A percentile compares a stretch with the other conserved stretches of the same genome.
phyloP scores from a whole-genome alignment of 108 stramenopile genomes.

The Seminavis robusta region DNA sequence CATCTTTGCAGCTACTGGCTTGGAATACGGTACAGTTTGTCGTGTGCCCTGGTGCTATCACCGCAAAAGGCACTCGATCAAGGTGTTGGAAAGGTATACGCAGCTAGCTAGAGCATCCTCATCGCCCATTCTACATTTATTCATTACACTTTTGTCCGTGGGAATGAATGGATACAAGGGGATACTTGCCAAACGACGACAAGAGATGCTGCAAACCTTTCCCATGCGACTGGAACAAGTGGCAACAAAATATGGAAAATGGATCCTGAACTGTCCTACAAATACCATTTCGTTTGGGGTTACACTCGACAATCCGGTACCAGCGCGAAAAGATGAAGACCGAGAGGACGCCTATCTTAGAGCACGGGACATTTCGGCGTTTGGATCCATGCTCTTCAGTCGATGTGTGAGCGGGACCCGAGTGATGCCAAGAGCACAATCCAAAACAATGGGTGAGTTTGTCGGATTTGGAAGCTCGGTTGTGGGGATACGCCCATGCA shows the following conservation, averaged over 20 bases:
- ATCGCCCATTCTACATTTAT: constrained; percentile 93
- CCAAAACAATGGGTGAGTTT: constrained; percentile 66
- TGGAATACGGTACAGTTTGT: constrained; percentile 39
- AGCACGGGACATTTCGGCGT: constrained; percentile 50
- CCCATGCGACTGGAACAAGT: constrained; percentile 40
- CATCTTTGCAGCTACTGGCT: background rate
- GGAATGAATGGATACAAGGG: constrained; percentile 82
- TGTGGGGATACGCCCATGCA: constrained; percentile 58
- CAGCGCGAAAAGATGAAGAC: constrained; percentile 17
- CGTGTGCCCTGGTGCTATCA: constrained; percentile 86
- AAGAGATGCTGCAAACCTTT: constrained; percentile 50
- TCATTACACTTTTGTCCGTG: constrained; percentile 94
- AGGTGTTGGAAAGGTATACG: constrained; percentile 88
- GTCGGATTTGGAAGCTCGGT: constrained; percentile 81
- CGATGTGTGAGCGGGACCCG: constrained; percentile 94
- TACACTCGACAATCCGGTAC: constrained; percentile 70
- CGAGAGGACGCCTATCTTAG: constrained; percentile 11
- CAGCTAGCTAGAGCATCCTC: constrained; percentile 96
- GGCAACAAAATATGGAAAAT: constrained; percentile 82
- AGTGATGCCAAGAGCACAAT: constrained; percentile 59
- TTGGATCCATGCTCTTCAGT: constrained; percentile 97
- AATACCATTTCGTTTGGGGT: constrained; percentile 97
- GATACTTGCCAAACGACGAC: constrained; percentile 57
- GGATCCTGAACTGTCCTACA: constrained; percentile 67
- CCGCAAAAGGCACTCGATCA: constrained; percentile 68